Percentiles rank a stretch among this genome's conserved stretches.
phyloP scores from a whole-genome alignment of 208 protist genomes.

The Acanthamoeba healyi region DNA sequence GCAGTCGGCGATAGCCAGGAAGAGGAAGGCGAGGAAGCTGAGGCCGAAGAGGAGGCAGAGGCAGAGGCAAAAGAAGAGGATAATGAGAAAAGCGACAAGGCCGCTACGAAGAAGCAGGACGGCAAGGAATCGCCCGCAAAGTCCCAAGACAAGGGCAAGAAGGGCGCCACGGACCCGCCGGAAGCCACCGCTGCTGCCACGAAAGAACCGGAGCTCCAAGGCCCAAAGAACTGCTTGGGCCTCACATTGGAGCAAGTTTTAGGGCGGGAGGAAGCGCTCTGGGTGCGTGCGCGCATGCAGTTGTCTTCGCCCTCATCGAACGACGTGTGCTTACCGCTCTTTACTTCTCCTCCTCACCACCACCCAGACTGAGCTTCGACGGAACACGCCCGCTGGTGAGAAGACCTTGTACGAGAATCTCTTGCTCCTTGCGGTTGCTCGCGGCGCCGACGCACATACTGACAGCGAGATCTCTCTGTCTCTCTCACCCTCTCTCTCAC shows the following conservation, averaged over 20 bases:
- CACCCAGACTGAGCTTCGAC: not conserved
- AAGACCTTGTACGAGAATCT: constrained; percentile 61
- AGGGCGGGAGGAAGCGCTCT: constrained; percentile 7
- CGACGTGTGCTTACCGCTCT: too few species aligned
- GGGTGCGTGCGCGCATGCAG: not conserved
- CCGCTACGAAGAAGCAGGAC: not conserved
- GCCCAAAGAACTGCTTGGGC: constrained; percentile 18
- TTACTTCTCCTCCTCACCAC: too few species aligned
- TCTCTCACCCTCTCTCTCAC: too few species aligned
- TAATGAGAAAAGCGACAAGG: not conserved
- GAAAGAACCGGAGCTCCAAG: too few species aligned
- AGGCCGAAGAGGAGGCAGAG: too few species aligned
- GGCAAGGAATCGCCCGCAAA: not conserved
- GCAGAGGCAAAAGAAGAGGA: not conserved
- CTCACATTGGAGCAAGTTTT: constrained; percentile 32
- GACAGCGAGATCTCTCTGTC: too few species aligned
- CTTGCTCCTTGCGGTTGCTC: too few species aligned
- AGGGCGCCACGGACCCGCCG: not conserved
- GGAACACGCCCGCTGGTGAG: not conserved
- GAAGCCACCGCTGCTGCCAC: too few species aligned
- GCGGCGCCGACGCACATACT: too few species aligned
- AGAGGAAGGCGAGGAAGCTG: too few species aligned
- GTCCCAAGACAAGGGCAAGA: not conserved
- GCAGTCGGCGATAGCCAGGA: too few species aligned
- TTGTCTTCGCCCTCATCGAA: too few species aligned